Evolutionary conservation across 768 basidiomycete genomes (phyloP).

Genomic region (Rhodocollybia butyracea): DNA sequence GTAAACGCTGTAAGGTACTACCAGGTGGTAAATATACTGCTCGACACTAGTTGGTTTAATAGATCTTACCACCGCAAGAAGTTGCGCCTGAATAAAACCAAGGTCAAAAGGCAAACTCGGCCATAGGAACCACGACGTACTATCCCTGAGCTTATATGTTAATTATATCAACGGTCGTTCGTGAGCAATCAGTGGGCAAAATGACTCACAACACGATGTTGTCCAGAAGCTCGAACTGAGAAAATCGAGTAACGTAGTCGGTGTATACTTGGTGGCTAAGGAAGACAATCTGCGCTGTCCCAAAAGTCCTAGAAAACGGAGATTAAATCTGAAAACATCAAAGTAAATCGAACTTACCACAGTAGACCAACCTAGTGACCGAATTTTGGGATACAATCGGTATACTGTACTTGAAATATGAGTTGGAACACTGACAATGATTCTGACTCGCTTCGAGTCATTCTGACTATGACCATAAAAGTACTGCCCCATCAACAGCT

Average conservation of each 20-base stretch:
- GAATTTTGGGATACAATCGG: background rate
- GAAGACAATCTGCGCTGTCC: background rate
- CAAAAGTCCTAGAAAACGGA: background rate
- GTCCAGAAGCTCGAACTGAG: background rate
- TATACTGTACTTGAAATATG: background rate
- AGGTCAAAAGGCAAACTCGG: background rate
- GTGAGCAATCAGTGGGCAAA: too few relatives aligned
- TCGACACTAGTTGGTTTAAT: background rate
- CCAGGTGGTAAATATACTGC: background rate
- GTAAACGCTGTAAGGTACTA: background rate
- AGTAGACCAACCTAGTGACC: too few relatives aligned
- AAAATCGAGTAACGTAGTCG: background rate
- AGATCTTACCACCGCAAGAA: background rate
- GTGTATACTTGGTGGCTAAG: background rate
- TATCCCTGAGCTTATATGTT: background rate
- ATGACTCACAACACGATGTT: background rate
- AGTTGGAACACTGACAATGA: background rate
- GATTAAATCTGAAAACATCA: background rate
- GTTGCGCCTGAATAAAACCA: background rate
- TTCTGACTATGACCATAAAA: background rate
- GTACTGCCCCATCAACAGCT: background rate
- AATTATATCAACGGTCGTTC: background rate
- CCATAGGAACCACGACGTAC: background rate
- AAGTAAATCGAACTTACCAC: background rate
- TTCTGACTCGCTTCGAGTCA: background rate